A percentile compares a stretch with the other conserved stretches of the same genome.
Conservation (phyloP, 768 basidiomycete genomes). For the Pulveroboletus sp. region DNA sequence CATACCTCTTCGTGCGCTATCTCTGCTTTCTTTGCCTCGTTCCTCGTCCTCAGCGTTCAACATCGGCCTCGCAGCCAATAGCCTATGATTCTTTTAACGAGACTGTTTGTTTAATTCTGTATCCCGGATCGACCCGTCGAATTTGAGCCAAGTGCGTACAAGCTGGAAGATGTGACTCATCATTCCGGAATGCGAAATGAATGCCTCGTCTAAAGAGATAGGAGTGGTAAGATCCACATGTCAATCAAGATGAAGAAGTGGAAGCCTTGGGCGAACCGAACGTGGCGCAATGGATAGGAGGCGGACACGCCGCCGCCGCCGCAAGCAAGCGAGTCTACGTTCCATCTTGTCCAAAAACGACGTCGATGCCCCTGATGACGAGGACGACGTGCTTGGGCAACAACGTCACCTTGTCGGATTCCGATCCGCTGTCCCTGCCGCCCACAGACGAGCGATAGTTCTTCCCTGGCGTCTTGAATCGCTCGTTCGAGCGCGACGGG, state of each 20-base stretch:
- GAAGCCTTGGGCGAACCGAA: background rate
- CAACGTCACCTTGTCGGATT: slow-evolving; percentile 30
- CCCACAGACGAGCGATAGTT: slow-evolving; percentile 5
- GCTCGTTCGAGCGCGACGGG: slow-evolving; percentile 73
- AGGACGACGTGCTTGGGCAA: slow-evolving; percentile 57
- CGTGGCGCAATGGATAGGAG: no score
- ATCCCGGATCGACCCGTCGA: background rate
- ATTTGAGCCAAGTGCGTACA: background rate
- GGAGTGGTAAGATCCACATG: no score
- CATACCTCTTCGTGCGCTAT: slow-evolving; percentile 11
- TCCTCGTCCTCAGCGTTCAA: background rate
- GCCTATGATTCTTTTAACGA: slow-evolving; percentile 18
- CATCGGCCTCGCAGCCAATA: slow-evolving; percentile 8
- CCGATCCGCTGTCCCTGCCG: slow-evolving; percentile 12
- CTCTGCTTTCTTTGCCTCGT: slow-evolving; percentile 3
- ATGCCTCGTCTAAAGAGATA: background rate
- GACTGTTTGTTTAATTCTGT: slow-evolving; percentile 14
- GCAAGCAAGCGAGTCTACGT: no score
- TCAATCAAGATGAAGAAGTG: background rate
- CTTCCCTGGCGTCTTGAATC: slow-evolving; percentile 39
- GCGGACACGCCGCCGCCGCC: no score
- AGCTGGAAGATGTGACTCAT: background rate
- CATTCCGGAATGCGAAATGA: background rate
- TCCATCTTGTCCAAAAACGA: slow-evolving; percentile 67
- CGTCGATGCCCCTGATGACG: slow-evolving; percentile 59